Percentiles rank a stretch among this genome's conserved stretches.
These are phyloP conservation scores for Schizonepeta tenuifolia DNA, from an alignment of 257 asterid species.

Conservation along the genomic window DNA sequence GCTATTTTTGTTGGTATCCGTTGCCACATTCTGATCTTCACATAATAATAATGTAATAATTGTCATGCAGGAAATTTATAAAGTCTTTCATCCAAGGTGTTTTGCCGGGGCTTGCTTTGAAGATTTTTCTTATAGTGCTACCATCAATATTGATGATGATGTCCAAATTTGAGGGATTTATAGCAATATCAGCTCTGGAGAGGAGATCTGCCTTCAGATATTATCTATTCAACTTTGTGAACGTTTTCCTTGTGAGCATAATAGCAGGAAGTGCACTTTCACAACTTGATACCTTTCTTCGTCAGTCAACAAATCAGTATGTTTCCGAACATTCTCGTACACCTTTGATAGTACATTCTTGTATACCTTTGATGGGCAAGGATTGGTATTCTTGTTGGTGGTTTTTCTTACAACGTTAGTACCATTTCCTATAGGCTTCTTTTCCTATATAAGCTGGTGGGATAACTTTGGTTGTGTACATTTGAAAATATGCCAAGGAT, in stretches of 20 bases:
- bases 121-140: conserved; percentile 83
- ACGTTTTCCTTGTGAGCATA: conserved; percentile 88
- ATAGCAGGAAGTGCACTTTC: conserved; percentile 84
- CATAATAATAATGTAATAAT: conserved; percentile 20
- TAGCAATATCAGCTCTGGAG: conserved; percentile 77
- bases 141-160: conserved; percentile 83
- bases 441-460: no score
- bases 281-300: conserved; percentile 66
- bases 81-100: conserved; percentile 87
- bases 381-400: not conserved
- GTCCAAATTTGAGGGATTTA: conserved; percentile 85
- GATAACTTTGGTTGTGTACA: no score
- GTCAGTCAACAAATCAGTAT: conserved; percentile 66
- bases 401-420: not conserved
- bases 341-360: not conserved
- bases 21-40: not conserved
- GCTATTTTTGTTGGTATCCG: not conserved
- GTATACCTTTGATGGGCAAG: not conserved
- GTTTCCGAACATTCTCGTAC: conserved; percentile 36
- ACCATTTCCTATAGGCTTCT: no score
- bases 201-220: conserved; percentile 92
- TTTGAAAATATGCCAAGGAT: not conserved
- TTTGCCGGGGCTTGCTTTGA: conserved; percentile 85
- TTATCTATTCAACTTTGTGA: conserved; percentile 75
- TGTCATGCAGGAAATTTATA: conserved; percentile 63